Evolutionary conservation across 352 stramenopile genomes (phyloP), one percentile per base, ranked within the genome.

Genomic region (Globisporangium solare): DNA sequence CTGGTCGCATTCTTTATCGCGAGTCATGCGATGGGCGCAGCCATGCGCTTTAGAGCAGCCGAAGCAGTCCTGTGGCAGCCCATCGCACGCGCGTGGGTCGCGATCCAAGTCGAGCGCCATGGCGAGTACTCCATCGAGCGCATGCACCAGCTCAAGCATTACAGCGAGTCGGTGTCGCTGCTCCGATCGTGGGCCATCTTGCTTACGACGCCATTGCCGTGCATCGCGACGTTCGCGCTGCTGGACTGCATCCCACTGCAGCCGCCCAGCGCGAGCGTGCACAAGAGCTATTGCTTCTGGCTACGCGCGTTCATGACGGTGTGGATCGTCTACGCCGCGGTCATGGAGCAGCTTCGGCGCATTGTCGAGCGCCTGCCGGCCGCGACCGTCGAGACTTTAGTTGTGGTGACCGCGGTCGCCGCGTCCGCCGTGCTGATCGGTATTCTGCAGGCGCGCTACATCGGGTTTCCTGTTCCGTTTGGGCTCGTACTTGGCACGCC

Each of bases 391-490:
- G 13, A 43, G 12, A 17, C 10, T n/a, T n/a, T n/a, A 6, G 12
- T 43, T n/a, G 57, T 74, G 11, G 48, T 50, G 6, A 39, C 65
- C 2, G 45, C 68, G 15, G 51, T 59, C 13, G 54, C 66, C 0
- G 24, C 47, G 0, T 48, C 61, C 0, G 58, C 56, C 12, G 57
- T 47, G 1, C 14, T 55, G 2, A 49, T 61, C 0, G 18, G 65
- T 4, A 62, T 67, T 22, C 40, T 6, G 0, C n/a, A 76, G 1
- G 60, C 66, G 0, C 22, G 56, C 3, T 6, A 17, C 0, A 64
- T 81, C 32, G 72, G 72, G 0, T 78, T 71, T 48, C 69, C 69
- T 3, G 42, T 77, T 12, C 68, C 68, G 1, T 77, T 81, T 51
- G 63, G 52, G 17, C 65, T 81, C 12, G 58, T 70, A 15, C 31